Evolutionary conservation across 1,139 yeast genomes (phyloP), one percentile per base, ranked within the genome.

Genomic region (Lodderomyces jiufengensis): DNA sequence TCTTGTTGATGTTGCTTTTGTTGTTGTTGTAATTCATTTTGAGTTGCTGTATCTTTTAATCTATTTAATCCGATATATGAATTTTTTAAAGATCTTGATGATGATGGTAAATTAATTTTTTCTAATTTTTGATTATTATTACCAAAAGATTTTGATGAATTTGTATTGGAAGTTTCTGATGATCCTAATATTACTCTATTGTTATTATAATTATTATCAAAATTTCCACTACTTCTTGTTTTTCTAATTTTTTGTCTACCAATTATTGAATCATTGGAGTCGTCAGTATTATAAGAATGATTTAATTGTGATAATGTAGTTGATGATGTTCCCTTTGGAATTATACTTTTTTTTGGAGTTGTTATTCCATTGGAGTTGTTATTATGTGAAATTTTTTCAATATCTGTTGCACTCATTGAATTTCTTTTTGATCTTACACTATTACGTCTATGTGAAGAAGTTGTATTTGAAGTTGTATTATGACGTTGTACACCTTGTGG

Each of bases 61-160:
- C 72, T 43, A 42, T 66, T 67, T 39, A 69, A 55, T 1, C 73
- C 73, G 41, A 67, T 56, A 39, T 54, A 61, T 2, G 73, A 67
- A 43, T 55, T 65, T 10, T 56, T 50, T 4, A 58, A 42, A 4
- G 70, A 59, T 35, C 49, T 57, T 16, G 54, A 48, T 4, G 70
- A 60, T 29, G 55, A 55, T 0, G 75, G 75, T 29, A 67, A 50
- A 35, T 66, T 66, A 1, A 73, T 60, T 24, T 57, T 61, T 24
- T 54, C 56, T n/a, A n/a, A n/a, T n/a, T n/a, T n/a, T n/a, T n/a
- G n/a, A n/a, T n/a, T n/a, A n/a, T 39, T 33, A 18, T 18, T 18
- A 18, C 6, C 5, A 18, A 18, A 5, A 5, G 20, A 18, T 18
- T 18, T 18, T 18, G 20, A 18, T 18, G 20, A 18, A 18, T 18